Evolutionary conservation across 2,329 filamentous ascomycete genomes (phyloP), one percentile per base, ranked within the genome.

Genomic region (Paecilomyces niveus): DNA sequence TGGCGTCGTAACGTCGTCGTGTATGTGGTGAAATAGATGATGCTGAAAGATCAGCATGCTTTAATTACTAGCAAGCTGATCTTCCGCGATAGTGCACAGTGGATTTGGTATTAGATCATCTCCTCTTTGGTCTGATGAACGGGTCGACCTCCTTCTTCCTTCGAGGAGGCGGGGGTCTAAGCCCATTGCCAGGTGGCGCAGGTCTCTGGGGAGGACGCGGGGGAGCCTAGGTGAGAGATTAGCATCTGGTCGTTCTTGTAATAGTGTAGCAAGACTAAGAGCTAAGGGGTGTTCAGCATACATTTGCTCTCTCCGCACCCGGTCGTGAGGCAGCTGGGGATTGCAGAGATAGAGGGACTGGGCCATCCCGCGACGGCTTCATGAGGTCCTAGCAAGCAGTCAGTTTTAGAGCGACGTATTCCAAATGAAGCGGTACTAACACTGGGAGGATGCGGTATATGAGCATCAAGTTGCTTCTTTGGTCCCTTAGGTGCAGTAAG

Each of bases 101-200:
- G 35, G 4, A n/a, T 5, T 7, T 2, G 18, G 39, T 9, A 8
- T 9, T 7, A 18, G 39, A 50, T 62, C 61, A 69, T 59, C 70
- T 70, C 57, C 68, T 66, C 61, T 74, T 76, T 15, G 74, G 74
- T 39, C 74, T 68, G 59, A 77, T 76, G 59, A 77, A 77, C 3
- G 73, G 73, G 57, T 76, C 74, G 21, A 60, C 67, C 22, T 72
- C 68, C 60, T 75, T 76, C 64, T 73, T 76, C 54, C 70, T 74
- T 53, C 74, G 72, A 56, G 71, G 67, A 21, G 69, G 67, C 24
- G 70, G 73, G 33, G 69, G 68, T 50, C 66, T 59, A 26, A 58
- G 60, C 32, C 64, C 63, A 52, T 64, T 62, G 21, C 35, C 57
- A 29, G 56, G 56, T 54, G 56, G 57, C 15, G 31, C 57, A 29